A percentile compares a stretch with the other conserved stretches of the same genome.
These are phyloP conservation scores for Starmerella bacillaris DNA, from an alignment of 805 yeast genomes.

Conservation along the genomic window DNA sequence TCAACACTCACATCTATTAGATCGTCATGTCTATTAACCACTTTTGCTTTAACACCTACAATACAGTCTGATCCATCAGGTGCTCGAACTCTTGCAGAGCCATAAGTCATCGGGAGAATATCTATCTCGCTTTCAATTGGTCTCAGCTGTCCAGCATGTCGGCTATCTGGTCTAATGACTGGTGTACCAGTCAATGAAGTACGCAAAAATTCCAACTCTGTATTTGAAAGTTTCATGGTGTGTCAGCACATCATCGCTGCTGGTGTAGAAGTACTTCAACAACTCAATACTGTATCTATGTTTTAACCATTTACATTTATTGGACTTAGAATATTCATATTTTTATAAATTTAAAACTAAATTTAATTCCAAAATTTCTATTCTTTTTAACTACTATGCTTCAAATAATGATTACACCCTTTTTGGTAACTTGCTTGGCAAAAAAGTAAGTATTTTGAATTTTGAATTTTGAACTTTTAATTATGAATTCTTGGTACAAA, in stretches of 20 bases:
- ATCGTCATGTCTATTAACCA: conserved; percentile 29
- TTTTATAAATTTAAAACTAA: too few species aligned
- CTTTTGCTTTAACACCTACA: conserved; percentile 76
- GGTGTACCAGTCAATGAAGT: conserved; percentile 48
- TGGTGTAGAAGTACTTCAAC: too few species aligned
- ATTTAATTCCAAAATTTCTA: too few species aligned
- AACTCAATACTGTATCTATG: too few species aligned
- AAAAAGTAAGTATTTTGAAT: too few species aligned
- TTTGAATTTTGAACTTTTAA: too few species aligned
- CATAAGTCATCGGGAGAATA: conserved; percentile 74
- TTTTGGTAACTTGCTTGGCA: too few species aligned
- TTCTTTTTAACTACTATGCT: too few species aligned
- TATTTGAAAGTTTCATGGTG: conserved; percentile 22
- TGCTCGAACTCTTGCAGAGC: conserved; percentile 72
- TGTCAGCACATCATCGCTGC: neutral
- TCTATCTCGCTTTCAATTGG: conserved; percentile 71
- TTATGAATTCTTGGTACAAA: too few species aligned
- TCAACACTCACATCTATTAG: conserved; percentile 64
- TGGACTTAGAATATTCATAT: too few species aligned
- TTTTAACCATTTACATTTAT: too few species aligned
- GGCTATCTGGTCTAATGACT: conserved; percentile 70
- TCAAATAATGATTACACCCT: too few species aligned
- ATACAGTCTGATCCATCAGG: conserved; percentile 88
- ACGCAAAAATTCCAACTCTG: conserved; percentile 39
- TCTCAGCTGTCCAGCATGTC: conserved; percentile 55